These are phyloP conservation scores for Maudiozyma saulgeensis DNA, from an alignment of 805 yeast genomes.

Conservation along the genomic window DNA sequence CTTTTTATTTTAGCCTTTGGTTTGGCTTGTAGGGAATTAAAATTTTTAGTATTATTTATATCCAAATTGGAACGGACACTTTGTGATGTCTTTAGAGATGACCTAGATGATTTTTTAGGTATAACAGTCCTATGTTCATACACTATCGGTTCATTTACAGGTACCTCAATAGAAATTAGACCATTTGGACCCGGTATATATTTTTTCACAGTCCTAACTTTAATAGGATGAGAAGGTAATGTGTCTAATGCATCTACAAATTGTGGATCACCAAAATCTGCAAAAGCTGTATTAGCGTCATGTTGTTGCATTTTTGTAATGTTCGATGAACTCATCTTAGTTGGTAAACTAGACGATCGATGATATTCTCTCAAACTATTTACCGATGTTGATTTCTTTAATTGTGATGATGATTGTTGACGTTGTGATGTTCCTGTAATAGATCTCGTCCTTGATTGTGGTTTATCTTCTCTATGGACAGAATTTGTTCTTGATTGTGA, in stretches of 20 bases:
- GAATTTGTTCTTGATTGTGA: background rate
- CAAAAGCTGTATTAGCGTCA: conserved; percentile 27
- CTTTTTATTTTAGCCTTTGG: background rate
- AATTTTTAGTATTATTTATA: background rate
- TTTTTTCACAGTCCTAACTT: conserved; percentile 45
- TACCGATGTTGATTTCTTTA: background rate
- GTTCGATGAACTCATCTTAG: conserved; percentile 2
- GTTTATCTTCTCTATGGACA: background rate
- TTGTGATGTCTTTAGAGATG: background rate
- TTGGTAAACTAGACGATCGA: conserved; percentile 14
- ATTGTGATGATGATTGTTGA: background rate
- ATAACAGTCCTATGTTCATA: background rate
- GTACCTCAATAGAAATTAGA: conserved; percentile 59
- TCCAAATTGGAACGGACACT: background rate
- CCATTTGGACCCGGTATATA: conserved; percentile 72
- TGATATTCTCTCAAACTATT: background rate
- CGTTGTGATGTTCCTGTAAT: background rate
- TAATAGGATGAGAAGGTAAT: background rate
- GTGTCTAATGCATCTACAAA: background rate
- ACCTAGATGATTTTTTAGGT: background rate
- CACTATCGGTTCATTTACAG: conserved; percentile 16
- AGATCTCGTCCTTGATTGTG: background rate
- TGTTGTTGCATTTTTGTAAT: conserved; percentile 2
- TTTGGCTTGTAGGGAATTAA: background rate
- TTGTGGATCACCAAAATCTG: conserved; percentile 28